Evolutionary conservation across 352 stramenopile genomes (phyloP).

Genomic region (Phytophthora macrochlamydospora): DNA sequence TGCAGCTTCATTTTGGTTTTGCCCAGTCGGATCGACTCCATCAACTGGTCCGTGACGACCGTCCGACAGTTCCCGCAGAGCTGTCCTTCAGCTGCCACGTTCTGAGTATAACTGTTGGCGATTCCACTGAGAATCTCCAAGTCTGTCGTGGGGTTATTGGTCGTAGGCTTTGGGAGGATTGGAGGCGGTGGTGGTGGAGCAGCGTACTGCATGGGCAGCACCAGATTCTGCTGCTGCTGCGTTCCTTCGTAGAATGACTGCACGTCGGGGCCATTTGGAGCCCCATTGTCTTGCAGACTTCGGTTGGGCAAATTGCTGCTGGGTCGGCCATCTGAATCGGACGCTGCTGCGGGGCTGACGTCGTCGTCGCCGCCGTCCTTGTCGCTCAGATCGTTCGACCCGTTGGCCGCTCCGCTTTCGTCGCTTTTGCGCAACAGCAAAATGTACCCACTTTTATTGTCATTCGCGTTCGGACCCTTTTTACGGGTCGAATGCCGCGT

Average conservation of each 20-base stretch:
- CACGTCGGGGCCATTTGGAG: slow-evolving; percentile 37
- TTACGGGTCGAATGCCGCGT: slow-evolving; percentile 78
- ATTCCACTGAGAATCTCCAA: slow-evolving; percentile 87
- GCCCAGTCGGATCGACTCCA: slow-evolving; percentile 76
- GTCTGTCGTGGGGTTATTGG: slow-evolving; percentile 54
- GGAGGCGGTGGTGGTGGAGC: not conserved
- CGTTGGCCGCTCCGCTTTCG: slow-evolving; percentile 18
- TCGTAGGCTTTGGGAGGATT: slow-evolving; percentile 23
- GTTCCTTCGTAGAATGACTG: slow-evolving; percentile 66
- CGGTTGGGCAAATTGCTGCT: slow-evolving; percentile 36
- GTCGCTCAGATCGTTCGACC: slow-evolving; percentile 17
- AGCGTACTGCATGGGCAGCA: slow-evolving; percentile 73
- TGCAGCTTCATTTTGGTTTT: slow-evolving; percentile 73
- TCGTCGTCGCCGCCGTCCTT: slow-evolving; percentile 37
- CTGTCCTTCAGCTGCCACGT: slow-evolving; percentile 44
- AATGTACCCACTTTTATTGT: slow-evolving; percentile 87
- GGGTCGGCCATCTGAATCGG: slow-evolving; percentile 26
- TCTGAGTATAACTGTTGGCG: slow-evolving; percentile 81
- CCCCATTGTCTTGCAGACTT: slow-evolving; percentile 4
- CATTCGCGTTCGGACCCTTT: slow-evolving; percentile 83
- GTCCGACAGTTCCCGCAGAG: slow-evolving; percentile 68
- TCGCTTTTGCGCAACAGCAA: slow-evolving; percentile 69
- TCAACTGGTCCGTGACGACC: slow-evolving; percentile 74
- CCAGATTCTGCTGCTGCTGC: slow-evolving; percentile 41
- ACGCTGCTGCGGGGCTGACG: slow-evolving; percentile 15